Percentiles rank a stretch among this genome's conserved stretches.
Conservation (phyloP, 352 stramenopile species). For the Phytophthora pseudosyringae region DNA sequence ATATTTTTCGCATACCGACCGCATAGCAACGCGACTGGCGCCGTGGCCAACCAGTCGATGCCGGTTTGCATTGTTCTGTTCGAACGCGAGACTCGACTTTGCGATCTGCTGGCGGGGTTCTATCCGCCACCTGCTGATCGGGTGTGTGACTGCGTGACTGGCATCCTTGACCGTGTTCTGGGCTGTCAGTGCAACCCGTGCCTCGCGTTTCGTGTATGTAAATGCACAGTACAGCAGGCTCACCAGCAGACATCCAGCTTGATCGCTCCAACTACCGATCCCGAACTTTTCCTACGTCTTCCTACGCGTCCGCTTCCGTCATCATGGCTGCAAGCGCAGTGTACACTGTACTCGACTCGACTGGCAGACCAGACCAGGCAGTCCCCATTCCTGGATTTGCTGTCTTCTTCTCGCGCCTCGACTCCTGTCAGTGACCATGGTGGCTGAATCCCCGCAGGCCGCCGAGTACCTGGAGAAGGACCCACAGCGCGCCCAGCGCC, state of each 20-base stretch:
- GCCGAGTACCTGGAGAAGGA: slow-evolving; percentile 34
- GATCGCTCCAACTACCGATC: slow-evolving; percentile 28
- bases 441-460: slow-evolving; percentile 27
- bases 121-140: slow-evolving; percentile 18
- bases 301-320: slow-evolving; percentile 11
- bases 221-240: no score
- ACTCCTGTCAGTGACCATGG: slow-evolving; percentile 16
- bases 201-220: slow-evolving; percentile 18
- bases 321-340: slow-evolving; percentile 3
- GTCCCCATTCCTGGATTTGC: slow-evolving; percentile 32
- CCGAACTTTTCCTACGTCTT: slow-evolving; percentile 20
- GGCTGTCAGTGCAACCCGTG: slow-evolving; percentile 22
- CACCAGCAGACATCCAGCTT: slow-evolving; percentile 11
- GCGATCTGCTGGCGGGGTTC: slow-evolving; percentile 13
- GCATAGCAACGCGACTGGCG: slow-evolving; percentile 3
- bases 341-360: background rate
- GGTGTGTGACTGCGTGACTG: slow-evolving; percentile 1
- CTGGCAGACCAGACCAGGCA: slow-evolving; percentile 14
- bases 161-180: background rate
- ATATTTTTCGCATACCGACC: slow-evolving; percentile 1
- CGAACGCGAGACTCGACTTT: slow-evolving; percentile 13
- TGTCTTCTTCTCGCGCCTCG: slow-evolving; percentile 4
- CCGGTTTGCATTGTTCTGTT: slow-evolving; percentile 19
- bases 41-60: slow-evolving; percentile 23
- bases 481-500: slow-evolving; percentile 1